A percentile compares a stretch with the other conserved stretches of the same genome.
These are phyloP conservation scores for Penicillium italicum DNA, from an alignment of 2,329 filamentous ascomycete genomes.

Conservation along the genomic window DNA sequence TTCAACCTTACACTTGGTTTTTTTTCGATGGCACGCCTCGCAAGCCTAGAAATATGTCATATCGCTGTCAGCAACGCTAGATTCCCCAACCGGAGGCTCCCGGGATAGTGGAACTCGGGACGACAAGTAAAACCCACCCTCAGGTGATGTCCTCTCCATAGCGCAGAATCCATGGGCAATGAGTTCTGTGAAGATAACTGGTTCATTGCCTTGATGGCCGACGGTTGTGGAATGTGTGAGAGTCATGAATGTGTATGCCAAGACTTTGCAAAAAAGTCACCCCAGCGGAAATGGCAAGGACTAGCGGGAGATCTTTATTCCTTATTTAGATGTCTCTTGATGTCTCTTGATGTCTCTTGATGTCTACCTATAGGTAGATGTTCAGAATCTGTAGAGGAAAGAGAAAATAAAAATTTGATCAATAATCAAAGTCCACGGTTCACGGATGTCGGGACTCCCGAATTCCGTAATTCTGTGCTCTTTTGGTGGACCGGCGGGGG, in stretches of 20 bases:
- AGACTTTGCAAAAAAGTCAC: slow-evolving; percentile 9
- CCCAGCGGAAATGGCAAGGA: slow-evolving; percentile 1
- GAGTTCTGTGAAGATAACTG: neutral
- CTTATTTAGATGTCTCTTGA: neutral
- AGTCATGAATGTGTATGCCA: slow-evolving; percentile 17
- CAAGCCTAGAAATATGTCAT: slow-evolving; percentile 61
- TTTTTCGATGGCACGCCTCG: slow-evolving; percentile 83
- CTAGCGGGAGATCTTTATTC: slow-evolving; percentile 5
- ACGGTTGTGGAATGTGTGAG: slow-evolving; percentile 11
- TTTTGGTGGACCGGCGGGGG: neutral
- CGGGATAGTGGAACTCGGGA: neutral
- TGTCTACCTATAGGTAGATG: neutral
- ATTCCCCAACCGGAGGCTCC: neutral
- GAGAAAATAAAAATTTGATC: neutral
- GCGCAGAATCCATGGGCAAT: slow-evolving; percentile 2
- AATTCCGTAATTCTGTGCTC: slow-evolving; percentile 3
- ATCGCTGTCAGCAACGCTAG: slow-evolving; percentile 2
- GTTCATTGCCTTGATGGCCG: slow-evolving; percentile 10
- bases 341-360: neutral
- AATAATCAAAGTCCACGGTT: neutral
- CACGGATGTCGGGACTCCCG: slow-evolving; percentile 10
- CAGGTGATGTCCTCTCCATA: neutral
- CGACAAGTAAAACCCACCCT: neutral
- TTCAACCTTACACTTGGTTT: slow-evolving; percentile 92
- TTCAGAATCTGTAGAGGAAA: neutral